Base-by-base conservation (phyloP, 108 stramenopile genomes). In the Skeletonema menzelii region DNA sequence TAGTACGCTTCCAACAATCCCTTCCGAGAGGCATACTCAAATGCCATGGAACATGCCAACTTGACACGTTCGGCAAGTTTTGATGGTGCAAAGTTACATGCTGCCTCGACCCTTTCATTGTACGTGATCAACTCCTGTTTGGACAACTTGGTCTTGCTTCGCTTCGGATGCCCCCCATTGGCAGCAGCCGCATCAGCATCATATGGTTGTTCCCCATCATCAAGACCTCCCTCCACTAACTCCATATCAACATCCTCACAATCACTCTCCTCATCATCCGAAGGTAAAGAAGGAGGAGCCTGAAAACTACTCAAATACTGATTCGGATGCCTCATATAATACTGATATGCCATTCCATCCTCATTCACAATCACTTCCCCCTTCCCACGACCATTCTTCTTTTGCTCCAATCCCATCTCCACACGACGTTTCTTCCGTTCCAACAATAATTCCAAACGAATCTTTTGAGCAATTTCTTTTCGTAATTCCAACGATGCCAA, bases 291-390 rank as follows among this genome's bases (percentile, higher is more conserved):
- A 22, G 66, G 55, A 38, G 75, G 75, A 13, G 67, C 55, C 15
- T 42, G 44, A 60, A 77, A 77, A 42, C 68, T 58, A 24, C 63
- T 63, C 70, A 77, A 70, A 31, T 77, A 77, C 58, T 70, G 57
- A 61, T 77, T 77, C 19, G 76, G 76, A 40, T 77, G 76, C 34
- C 34, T 70, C 38, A n/a, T n/a, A 40, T 77, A 77, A 71, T 77
- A 77, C 26, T 60, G 63, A 64, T 70, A 77, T n/a, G 35, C 62
- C 38, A 12, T 63, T 3, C 76, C 76, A 62, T 63, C 40, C 19
- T 15, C 24, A 59, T 70, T 68, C 17, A 42, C 3, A 27, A 64
- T 68, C 55, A 27, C 53, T 38, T 49, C 40, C 22, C 6, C 49
- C 3, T 15, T 19, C 4, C 22, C 49, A 24, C 47, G 55, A 35